These are phyloP conservation scores for Eucalyptus fibrosa DNA, from an alignment of 345 rosid species.

Conservation along the genomic window DNA sequence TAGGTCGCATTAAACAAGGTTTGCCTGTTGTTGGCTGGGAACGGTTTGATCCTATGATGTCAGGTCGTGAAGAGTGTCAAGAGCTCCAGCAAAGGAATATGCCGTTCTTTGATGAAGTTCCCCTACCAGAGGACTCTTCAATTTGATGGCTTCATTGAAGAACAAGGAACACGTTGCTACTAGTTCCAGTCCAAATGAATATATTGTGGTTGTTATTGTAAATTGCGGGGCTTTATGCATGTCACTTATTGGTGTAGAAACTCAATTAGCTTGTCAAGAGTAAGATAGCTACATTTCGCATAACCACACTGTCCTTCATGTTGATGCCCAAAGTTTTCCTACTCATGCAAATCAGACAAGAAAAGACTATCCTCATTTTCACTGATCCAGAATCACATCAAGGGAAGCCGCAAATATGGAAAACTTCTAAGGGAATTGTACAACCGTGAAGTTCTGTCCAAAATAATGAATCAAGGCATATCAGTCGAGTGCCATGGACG, in stretches of 20 bases:
- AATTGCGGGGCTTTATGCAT: background rate
- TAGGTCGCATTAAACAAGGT: constrained; percentile 69
- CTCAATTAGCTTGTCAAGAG: background rate
- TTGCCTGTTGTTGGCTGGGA: constrained; percentile 16
- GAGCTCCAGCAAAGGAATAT: constrained; percentile 39
- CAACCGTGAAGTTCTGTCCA: background rate
- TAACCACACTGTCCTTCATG: background rate
- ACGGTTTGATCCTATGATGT: constrained; percentile 15
- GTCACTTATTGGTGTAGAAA: background rate
- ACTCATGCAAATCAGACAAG: background rate
- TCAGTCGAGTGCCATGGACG: background rate
- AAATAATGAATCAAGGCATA: background rate
- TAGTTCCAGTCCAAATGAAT: background rate
- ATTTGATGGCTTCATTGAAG: background rate
- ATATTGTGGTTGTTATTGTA: background rate
- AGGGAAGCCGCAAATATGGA: background rate
- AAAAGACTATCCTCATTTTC: background rate
- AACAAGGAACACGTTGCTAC: background rate
- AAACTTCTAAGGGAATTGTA: background rate
- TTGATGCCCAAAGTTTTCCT: background rate
- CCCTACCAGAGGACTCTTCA: constrained; percentile 3
- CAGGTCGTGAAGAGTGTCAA: constrained; percentile 13
- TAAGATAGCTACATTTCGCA: background rate
- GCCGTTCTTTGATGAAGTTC: constrained; percentile 44
- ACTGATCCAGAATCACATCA: background rate